Percentiles rank a stretch among this genome's conserved stretches.
These are phyloP conservation scores for Podila verticillata DNA, from an alignment of 192 early-diverging fungal species.

Conservation along the genomic window DNA sequence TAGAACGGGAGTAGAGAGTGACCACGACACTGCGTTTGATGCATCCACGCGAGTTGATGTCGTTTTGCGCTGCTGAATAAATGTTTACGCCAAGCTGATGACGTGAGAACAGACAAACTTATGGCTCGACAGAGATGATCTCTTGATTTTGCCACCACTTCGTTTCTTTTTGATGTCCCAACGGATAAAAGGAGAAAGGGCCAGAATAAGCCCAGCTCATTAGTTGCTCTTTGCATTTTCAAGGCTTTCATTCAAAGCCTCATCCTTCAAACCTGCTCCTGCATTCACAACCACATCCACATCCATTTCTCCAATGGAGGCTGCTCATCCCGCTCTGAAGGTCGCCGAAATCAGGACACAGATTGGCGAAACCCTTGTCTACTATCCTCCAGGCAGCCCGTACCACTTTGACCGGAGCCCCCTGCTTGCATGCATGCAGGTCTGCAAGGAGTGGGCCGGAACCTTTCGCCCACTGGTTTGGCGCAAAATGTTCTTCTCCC, in stretches of 20 bases:
- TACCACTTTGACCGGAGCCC: not conserved
- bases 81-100: too few relatives aligned
- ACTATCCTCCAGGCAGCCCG: not conserved
- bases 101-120: too few relatives aligned
- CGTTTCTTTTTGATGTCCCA: too few relatives aligned
- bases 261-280: not conserved
- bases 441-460: constrained; percentile 1
- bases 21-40: too few relatives aligned
- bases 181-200: too few relatives aligned
- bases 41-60: too few relatives aligned
- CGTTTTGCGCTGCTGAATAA: too few relatives aligned
- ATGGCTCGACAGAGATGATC: too few relatives aligned
- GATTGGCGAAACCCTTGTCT: not conserved
- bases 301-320: not conserved
- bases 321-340: not conserved
- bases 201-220: too few relatives aligned
- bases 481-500: not conserved
- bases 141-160: too few relatives aligned
- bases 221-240: too few relatives aligned
- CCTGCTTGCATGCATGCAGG: not conserved
- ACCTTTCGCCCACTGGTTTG: not conserved
- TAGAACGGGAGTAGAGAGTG: too few relatives aligned
- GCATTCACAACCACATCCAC: not conserved
- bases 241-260: not conserved
- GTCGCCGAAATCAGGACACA: not conserved